phyloP scores from a whole-genome alignment of 1,284 basidiomycete species.

The Phlebopus sp. region DNA sequence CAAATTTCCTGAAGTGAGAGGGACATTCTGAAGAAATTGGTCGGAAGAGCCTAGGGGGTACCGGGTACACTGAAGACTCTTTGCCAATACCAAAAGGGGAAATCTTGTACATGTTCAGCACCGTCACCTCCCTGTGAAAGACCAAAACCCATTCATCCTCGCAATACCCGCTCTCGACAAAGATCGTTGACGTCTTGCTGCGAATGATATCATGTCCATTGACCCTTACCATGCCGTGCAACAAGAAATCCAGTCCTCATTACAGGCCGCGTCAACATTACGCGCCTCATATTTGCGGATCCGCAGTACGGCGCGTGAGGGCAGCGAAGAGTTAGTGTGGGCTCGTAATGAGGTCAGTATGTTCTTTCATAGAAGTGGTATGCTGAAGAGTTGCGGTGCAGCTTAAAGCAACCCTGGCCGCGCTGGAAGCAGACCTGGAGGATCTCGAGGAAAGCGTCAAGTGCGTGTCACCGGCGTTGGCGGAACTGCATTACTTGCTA shows the following conservation, averaged over 20 bases:
- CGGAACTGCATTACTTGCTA: constrained; percentile 3
- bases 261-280: constrained; percentile 67
- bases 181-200: no score
- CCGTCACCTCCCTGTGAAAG: no score
- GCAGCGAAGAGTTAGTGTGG: constrained; percentile 72
- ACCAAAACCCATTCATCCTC: no score
- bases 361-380: neutral
- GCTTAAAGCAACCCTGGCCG: constrained; percentile 71
- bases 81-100: no score
- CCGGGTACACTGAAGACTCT: no score
- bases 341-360: constrained; percentile 65
- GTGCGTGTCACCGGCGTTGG: constrained; percentile 36
- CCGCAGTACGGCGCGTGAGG: constrained; percentile 62
- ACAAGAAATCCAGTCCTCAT: constrained; percentile 68
- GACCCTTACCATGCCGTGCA: constrained; percentile 83
- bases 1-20: no score
- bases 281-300: constrained; percentile 76
- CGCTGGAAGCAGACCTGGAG: constrained; percentile 81
- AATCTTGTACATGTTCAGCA: no score
- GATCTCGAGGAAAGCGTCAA: constrained; percentile 88
- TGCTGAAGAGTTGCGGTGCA: constrained; percentile 31
- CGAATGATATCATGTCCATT: constrained; percentile 49
- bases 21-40: no score
- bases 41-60: no score
- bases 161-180: neutral